Conservation (phyloP, 257 asterid genomes). For the Ocimum tenuiflorum region DNA sequence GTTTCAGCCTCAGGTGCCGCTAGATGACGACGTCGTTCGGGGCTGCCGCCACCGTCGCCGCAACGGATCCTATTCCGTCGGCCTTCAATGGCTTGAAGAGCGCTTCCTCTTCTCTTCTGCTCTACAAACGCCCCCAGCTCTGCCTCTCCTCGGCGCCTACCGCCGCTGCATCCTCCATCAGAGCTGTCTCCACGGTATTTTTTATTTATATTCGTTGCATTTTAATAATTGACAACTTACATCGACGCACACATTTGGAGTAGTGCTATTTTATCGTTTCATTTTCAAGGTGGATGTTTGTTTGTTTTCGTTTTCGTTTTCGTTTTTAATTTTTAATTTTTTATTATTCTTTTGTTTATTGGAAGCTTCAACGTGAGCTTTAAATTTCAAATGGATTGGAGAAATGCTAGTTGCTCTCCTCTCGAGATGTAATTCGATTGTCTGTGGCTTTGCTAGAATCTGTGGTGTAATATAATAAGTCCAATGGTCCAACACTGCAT, state of each 20-base stretch:
- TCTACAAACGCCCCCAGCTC: slow-evolving; percentile 28
- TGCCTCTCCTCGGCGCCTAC: slow-evolving; percentile 21
- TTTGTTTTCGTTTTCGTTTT: background rate
- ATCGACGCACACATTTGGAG: background rate
- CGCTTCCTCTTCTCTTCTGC: slow-evolving; percentile 39
- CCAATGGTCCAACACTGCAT: background rate
- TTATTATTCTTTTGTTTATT: background rate
- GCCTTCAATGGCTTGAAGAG: slow-evolving; percentile 32
- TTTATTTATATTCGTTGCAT: background rate
- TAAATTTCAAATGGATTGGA: too few species aligned
- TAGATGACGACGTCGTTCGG: slow-evolving; percentile 48
- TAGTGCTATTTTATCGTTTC: background rate
- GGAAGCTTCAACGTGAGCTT: background rate
- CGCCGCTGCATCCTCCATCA: slow-evolving; percentile 33
- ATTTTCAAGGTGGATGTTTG: background rate
- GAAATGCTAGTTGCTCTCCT: background rate
- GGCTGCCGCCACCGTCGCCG: slow-evolving; percentile 35
- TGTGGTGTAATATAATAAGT: background rate
- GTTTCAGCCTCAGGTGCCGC: background rate
- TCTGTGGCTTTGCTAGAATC: background rate
- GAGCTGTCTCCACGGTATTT: slow-evolving; percentile 73
- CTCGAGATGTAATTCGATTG: background rate
- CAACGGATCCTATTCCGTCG: slow-evolving; percentile 31
- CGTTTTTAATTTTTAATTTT: background rate
- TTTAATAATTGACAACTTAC: background rate